phyloP scores from a whole-genome alignment of 768 basidiomycete genomes.

The Clitopilus hobsonii region DNA sequence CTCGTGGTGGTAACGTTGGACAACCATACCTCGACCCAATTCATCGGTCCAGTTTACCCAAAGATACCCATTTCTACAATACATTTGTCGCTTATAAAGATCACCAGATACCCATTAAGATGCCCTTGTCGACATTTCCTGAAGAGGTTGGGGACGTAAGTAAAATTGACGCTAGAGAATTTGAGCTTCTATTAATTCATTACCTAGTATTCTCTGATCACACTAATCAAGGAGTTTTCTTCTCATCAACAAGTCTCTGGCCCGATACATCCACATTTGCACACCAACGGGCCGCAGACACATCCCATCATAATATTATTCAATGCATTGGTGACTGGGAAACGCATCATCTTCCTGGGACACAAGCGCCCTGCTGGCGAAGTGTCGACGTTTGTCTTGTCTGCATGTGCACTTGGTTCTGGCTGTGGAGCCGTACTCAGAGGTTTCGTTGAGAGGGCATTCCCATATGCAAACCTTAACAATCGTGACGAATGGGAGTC shows the following conservation, averaged over 20 bases:
- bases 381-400: conserved; percentile 88
- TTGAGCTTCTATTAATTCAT: neutral
- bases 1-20: conserved; percentile 35
- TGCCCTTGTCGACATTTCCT: conserved; percentile 84
- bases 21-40: conserved; percentile 42
- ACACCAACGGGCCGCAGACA: conserved; percentile 85
- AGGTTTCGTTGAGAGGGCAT: conserved; percentile 88
- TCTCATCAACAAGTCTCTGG: conserved; percentile 55
- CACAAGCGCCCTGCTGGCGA: conserved; percentile 85
- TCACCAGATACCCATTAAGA: conserved; percentile 82
- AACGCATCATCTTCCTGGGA: conserved; percentile 94
- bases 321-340: conserved; percentile 92
- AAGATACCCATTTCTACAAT: conserved; percentile 94
- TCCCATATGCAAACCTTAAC: conserved; percentile 91
- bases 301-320: conserved; percentile 94
- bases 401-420: conserved; percentile 89
- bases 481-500: conserved; percentile 88
- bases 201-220: conserved; percentile 83
- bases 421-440: conserved; percentile 82
- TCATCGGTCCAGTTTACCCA: conserved; percentile 45
- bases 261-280: conserved; percentile 86
- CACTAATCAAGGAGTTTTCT: conserved; percentile 80
- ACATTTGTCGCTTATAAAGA: conserved; percentile 81
- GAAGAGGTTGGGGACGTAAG: conserved; percentile 96
- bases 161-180: conserved; percentile 8